Base-by-base conservation (phyloP, 148 eudicot species). In the Rheum nobile region DNA sequence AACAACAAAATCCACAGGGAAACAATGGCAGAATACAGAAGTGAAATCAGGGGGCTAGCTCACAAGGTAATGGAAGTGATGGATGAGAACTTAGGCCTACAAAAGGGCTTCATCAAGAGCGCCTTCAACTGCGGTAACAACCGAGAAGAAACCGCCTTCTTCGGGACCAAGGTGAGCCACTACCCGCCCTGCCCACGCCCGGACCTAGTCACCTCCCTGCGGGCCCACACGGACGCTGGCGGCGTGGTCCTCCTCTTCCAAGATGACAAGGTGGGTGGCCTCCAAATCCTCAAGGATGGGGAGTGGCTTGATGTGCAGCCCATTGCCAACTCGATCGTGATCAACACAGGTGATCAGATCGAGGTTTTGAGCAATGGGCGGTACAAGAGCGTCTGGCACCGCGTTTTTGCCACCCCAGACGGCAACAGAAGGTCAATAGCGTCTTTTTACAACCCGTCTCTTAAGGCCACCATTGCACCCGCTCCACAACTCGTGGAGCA, bases 151-250 rank as follows among this genome's bases (percentile, higher is more conserved):
- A 74, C 17, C 0, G 96, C 97, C 78, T 91, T 91, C 61, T 94
- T 94, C 19, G 98, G 98, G 19, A 94, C 98, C 44, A 94, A 94
- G 78, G 93, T 94, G 22, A 88, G 93, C 85, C 97, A 91, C 81
- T 94, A 91, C 81, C 98, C 98, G 28, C 95, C 97, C 2, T 91
- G 98, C 73, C 91, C 97, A 5, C 79, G 80, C 42, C 98, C 98
- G 0, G 97, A 94, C 19, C 77, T 34, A 37, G 88, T 91, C 63
- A 80, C 59, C 0, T 91, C 87, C 1, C 88, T 94, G 13, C 80
- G 98, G 7, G 96, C 97, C 34, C 98, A 94, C 89, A 94, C 97
- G 0, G 98, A 94, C 12, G 98, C 98, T 0, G 98, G 98, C 2
- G 98, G 98, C 0, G 88, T 94, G 5, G 85, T 94, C 81, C 80